Evolutionary conservation across 768 basidiomycete genomes (phyloP).

Genomic region (Lentinula guzmanii): DNA sequence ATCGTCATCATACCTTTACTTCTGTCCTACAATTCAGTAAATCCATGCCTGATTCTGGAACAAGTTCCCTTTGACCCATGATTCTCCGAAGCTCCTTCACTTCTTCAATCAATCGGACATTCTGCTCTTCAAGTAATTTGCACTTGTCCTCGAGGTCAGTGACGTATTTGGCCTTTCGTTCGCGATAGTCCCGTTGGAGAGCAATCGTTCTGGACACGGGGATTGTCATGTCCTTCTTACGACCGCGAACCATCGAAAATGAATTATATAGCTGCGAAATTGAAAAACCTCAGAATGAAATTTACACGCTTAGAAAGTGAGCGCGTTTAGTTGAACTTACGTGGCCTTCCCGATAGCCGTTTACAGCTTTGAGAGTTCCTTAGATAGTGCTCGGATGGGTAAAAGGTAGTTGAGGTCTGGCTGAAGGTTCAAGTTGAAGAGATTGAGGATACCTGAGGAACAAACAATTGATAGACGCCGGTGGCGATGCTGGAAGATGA

Average conservation of each 20-base stretch:
- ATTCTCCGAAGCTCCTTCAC: not conserved
- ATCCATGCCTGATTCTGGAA: not conserved
- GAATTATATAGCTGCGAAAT: not conserved
- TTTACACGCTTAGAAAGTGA: not conserved
- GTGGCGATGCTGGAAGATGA: not conserved
- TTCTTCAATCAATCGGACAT: not conserved
- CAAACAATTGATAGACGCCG: not conserved
- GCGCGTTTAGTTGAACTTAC: not conserved
- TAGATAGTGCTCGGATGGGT: too few species aligned
- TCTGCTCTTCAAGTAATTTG: not conserved
- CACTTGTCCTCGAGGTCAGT: conserved; percentile 6
- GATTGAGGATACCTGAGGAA: not conserved
- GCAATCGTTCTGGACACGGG: not conserved
- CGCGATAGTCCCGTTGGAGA: conserved; percentile 6
- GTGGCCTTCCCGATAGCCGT: not conserved
- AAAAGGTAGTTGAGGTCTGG: not conserved
- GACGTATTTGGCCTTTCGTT: not conserved
- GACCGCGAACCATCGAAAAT: conserved; percentile 5
- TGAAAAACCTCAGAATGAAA: not conserved
- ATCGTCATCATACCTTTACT: not conserved
- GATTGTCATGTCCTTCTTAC: conserved; percentile 3
- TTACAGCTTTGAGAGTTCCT: too few species aligned
- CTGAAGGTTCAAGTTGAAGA: not conserved
- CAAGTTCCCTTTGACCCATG: too few species aligned
- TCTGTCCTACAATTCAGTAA: not conserved